phyloP scores from a whole-genome alignment of 148 eudicot species.

The Oxyria digyna region DNA sequence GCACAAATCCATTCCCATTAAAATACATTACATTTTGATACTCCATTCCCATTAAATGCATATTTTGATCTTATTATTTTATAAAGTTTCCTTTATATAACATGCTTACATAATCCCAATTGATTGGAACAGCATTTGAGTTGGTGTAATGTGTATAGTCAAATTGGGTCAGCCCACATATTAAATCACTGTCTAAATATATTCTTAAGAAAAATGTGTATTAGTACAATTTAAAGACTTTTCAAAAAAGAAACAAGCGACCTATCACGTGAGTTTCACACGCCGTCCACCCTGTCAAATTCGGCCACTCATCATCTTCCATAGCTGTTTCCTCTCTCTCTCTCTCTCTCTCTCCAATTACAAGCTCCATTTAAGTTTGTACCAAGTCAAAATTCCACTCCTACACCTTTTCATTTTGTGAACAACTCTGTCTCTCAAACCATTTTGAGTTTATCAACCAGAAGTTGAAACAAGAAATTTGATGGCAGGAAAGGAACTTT shows the following conservation, averaged over 20 bases:
- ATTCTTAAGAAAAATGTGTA: too few species aligned
- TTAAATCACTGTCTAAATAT: too few species aligned
- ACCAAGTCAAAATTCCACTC: not conserved
- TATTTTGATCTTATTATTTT: too few species aligned
- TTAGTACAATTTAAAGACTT: too few species aligned
- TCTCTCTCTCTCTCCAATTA: constrained; percentile 2
- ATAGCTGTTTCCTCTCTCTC: not conserved
- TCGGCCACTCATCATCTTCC: constrained; percentile 2
- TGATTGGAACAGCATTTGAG: too few species aligned
- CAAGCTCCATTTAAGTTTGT: not conserved
- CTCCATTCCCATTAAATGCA: too few species aligned
- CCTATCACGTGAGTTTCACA: not conserved
- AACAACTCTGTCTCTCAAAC: not conserved
- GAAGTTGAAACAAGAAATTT: not conserved
- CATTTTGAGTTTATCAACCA: not conserved
- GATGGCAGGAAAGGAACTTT: constrained; percentile 8
- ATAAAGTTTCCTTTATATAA: too few species aligned
- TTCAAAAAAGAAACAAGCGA: not conserved
- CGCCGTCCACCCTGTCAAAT: not conserved
- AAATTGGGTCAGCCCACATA: too few species aligned
- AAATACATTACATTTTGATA: too few species aligned
- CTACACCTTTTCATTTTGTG: not conserved
- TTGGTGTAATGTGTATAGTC: too few species aligned
- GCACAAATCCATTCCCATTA: too few species aligned
- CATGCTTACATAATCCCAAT: too few species aligned